These are phyloP conservation scores for Boletales sp. DNA, from an alignment of 768 basidiomycete species.

Conservation along the genomic window DNA sequence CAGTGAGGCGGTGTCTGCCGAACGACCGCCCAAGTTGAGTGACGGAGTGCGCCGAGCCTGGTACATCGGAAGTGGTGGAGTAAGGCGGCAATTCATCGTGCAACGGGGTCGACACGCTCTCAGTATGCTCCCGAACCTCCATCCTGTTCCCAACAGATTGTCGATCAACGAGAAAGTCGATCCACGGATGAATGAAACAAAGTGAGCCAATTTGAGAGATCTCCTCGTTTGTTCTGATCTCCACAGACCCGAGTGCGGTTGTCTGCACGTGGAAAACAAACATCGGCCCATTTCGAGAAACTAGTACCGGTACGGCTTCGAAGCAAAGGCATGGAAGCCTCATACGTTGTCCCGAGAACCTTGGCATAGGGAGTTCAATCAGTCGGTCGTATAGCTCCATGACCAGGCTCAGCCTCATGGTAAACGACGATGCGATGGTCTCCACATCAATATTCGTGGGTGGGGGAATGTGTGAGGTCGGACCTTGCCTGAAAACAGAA, in stretches of 20 bases:
- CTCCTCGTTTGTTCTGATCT: slow-evolving; percentile 6
- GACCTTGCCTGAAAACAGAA: not conserved
- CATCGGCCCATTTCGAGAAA: not conserved
- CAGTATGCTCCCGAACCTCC: not conserved
- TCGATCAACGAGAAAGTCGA: slow-evolving; percentile 8
- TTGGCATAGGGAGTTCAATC: not conserved
- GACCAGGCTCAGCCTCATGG: not conserved
- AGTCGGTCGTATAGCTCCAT: slow-evolving; percentile 3
- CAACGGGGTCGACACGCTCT: not conserved
- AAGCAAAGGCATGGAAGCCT: slow-evolving; percentile 11
- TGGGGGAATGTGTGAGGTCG: not conserved
- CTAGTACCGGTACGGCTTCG: not conserved
- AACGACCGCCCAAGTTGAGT: not conserved
- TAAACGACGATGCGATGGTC: not conserved
- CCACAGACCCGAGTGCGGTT: slow-evolving; percentile 3
- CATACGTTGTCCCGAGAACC: slow-evolving; percentile 1
- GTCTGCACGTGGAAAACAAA: not conserved
- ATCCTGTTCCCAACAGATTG: not conserved
- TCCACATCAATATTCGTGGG: not conserved
- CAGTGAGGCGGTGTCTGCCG: not conserved
- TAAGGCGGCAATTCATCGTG: not conserved
- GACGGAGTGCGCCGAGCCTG: not conserved
- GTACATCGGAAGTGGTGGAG: too few relatives aligned
- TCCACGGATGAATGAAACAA: slow-evolving; percentile 13
- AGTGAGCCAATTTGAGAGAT: slow-evolving; percentile 3